These are phyloP conservation scores for Kokia cookei DNA, from an alignment of 441 rosid genomes.

Conservation along the genomic window DNA sequence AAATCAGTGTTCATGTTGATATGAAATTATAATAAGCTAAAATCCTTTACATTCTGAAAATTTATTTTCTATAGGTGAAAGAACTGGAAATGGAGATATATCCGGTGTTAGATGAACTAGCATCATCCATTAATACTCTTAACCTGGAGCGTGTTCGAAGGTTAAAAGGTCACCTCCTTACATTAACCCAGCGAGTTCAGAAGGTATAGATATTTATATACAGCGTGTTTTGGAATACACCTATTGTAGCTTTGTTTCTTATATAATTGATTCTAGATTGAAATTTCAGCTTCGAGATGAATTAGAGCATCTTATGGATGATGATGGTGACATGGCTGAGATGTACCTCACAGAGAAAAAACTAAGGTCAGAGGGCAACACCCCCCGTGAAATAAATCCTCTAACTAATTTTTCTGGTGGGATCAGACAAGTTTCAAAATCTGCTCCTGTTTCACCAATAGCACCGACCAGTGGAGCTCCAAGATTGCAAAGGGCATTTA, in stretches of 20 bases:
- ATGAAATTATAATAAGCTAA: background rate
- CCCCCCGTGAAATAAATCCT: slow-evolving; percentile 33
- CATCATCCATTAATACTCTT: slow-evolving; percentile 73
- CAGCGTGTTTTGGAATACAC: background rate
- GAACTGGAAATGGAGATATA: slow-evolving; percentile 86
- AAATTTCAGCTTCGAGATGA: slow-evolving; percentile 81
- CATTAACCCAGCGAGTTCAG: slow-evolving; percentile 91
- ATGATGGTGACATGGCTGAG: slow-evolving; percentile 99
- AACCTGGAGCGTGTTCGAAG: slow-evolving; percentile 88
- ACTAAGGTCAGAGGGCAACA: slow-evolving; percentile 60
- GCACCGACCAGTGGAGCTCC: slow-evolving; percentile 42
- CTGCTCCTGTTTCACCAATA: slow-evolving; percentile 89
- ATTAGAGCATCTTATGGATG: slow-evolving; percentile 96
- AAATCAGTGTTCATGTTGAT: background rate
- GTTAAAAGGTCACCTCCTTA: slow-evolving; percentile 85
- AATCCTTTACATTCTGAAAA: background rate
- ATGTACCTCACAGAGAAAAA: slow-evolving; percentile 96
- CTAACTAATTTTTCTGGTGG: slow-evolving; percentile 33
- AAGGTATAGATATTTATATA: slow-evolving; percentile 44
- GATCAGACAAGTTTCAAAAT: slow-evolving; percentile 44
- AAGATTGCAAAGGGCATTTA: slow-evolving; percentile 83
- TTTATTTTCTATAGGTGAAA: slow-evolving; percentile 51
- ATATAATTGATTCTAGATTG: slow-evolving; percentile 16
- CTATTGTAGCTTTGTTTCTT: slow-evolving; percentile 11
- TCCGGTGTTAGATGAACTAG: slow-evolving; percentile 87